Evolutionary conservation across 768 basidiomycete genomes (phyloP).

Genomic region (Candolleomyces aberdarensis): DNA sequence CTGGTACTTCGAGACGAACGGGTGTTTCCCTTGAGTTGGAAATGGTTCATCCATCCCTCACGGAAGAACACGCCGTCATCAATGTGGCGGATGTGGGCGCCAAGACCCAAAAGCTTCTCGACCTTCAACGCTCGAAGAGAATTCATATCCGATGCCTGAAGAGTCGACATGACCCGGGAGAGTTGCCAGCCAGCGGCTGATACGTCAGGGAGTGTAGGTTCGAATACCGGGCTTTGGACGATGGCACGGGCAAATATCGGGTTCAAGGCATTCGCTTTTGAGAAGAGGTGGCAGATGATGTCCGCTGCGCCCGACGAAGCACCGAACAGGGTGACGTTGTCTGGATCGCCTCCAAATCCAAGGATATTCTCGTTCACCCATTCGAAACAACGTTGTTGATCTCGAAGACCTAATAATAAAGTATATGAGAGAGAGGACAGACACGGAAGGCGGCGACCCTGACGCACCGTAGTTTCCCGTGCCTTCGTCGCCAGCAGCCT

Average conservation of each 20-base stretch:
- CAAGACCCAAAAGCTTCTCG: conserved; percentile 53
- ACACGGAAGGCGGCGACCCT: not conserved
- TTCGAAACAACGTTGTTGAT: conserved; percentile 61
- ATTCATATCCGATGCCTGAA: conserved; percentile 53
- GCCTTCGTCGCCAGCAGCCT: conserved; percentile 59
- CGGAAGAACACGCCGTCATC: conserved; percentile 73
- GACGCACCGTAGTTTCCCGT: conserved; percentile 73
- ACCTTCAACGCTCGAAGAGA: conserved; percentile 60
- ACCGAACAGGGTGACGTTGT: conserved; percentile 53
- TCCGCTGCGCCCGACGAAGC: conserved; percentile 53
- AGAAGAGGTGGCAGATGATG: conserved; percentile 62
- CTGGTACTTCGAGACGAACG: not conserved
- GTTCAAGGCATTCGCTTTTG: conserved; percentile 51
- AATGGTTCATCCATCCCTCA: conserved; percentile 51
- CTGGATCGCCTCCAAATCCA: conserved; percentile 67
- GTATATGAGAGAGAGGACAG: not conserved
- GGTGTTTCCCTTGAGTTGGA: conserved; percentile 30
- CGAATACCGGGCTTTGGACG: conserved; percentile 68
- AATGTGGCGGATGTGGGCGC: conserved; percentile 49
- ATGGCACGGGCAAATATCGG: conserved; percentile 74
- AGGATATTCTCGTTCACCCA: conserved; percentile 60
- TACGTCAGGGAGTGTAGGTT: conserved; percentile 59
- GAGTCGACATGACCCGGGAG: conserved; percentile 55
- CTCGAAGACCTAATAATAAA: conserved; percentile 46
- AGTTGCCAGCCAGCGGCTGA: conserved; percentile 64